Evolutionary conservation across 352 stramenopile species (phyloP).

Genomic region (Phytophthora podocarpi): DNA sequence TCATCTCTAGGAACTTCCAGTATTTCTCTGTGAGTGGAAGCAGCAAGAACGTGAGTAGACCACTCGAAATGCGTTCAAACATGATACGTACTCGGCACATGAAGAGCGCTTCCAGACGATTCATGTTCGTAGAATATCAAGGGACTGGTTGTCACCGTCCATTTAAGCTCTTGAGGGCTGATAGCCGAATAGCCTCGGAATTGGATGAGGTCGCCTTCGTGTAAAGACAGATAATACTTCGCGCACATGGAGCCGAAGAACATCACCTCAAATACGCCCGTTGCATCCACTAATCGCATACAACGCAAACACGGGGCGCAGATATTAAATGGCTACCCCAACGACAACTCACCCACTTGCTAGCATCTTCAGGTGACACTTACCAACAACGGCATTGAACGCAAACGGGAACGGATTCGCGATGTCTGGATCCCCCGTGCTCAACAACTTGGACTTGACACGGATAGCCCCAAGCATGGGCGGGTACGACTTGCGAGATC

Average conservation of each 20-base stretch:
- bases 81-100: constrained; percentile 41
- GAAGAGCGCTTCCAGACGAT: constrained; percentile 36
- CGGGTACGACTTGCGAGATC: constrained; percentile 10
- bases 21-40: constrained; percentile 47
- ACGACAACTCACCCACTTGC: not conserved
- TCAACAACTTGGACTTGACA: constrained; percentile 61
- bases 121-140: constrained; percentile 43
- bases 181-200: constrained; percentile 46
- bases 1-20: constrained; percentile 55
- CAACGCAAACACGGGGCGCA: not conserved
- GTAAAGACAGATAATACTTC: constrained; percentile 52
- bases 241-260: constrained; percentile 75
- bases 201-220: constrained; percentile 70
- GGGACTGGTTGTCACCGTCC: constrained; percentile 6
- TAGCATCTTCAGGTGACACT: not conserved
- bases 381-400: constrained; percentile 70
- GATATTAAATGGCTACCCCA: too few relatives aligned
- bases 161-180: constrained; percentile 14
- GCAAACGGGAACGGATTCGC: constrained; percentile 66
- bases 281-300: constrained; percentile 43
- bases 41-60: constrained; percentile 1
- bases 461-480: constrained; percentile 59
- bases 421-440: constrained; percentile 46
- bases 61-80: not conserved
- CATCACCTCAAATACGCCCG: constrained; percentile 51